phyloP scores from a whole-genome alignment of 148 eudicot species.

The Rhododendron williamsianum region DNA sequence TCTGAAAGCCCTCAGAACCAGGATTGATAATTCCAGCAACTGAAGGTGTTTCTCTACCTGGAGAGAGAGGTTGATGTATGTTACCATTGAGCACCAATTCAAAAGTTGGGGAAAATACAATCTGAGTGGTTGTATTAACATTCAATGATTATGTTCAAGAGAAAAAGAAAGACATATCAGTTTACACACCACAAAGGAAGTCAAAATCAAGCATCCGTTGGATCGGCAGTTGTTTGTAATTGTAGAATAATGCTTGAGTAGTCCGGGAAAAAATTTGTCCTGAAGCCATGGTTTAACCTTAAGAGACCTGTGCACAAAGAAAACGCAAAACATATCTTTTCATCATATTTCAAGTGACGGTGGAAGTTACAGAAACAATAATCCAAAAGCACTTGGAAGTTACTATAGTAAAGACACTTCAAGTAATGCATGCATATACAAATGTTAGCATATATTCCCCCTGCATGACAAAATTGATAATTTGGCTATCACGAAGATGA shows the following conservation, averaged over 20 bases:
- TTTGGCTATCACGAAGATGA: background rate
- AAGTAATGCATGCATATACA: background rate
- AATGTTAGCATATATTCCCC: background rate
- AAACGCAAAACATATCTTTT: background rate
- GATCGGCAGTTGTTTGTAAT: constrained; percentile 88
- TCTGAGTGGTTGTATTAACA: background rate
- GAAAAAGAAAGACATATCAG: background rate
- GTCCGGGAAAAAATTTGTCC: constrained; percentile 93
- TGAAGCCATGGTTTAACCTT: constrained; percentile 62
- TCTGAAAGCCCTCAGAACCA: constrained; percentile 96
- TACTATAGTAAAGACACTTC: background rate
- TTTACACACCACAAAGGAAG: constrained; percentile 81
- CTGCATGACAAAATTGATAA: background rate
- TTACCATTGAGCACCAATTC: background rate
- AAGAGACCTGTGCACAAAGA: constrained; percentile 27
- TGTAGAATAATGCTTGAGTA: constrained; percentile 94
- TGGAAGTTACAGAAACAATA: background rate
- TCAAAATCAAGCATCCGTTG: constrained; percentile 99
- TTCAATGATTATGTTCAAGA: background rate
- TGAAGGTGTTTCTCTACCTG: constrained; percentile 98
- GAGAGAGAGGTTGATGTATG: constrained; percentile 3
- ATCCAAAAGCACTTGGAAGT: background rate
- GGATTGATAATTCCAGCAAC: constrained; percentile 98
- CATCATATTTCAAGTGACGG: background rate
- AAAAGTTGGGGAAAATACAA: background rate